These are phyloP conservation scores for Collybia sordida DNA, from an alignment of 768 basidiomycete species.

Conservation along the genomic window DNA sequence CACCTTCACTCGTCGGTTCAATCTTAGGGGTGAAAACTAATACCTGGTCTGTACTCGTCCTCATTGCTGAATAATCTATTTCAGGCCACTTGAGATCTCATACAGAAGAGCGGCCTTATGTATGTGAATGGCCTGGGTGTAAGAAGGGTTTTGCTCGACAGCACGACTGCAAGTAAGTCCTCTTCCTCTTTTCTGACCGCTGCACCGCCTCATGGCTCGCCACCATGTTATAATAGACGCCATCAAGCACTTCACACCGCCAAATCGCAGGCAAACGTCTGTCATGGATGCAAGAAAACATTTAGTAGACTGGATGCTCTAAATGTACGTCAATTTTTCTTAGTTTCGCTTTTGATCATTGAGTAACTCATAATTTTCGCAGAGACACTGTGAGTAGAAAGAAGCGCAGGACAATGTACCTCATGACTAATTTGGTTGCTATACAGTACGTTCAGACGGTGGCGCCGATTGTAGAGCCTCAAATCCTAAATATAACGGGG, in stretches of 20 bases:
- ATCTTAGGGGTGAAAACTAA: slow-evolving; percentile 63
- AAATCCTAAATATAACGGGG: slow-evolving; percentile 35
- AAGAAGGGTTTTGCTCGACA: slow-evolving; percentile 94
- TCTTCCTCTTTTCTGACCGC: not conserved
- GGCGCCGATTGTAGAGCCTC: slow-evolving; percentile 71
- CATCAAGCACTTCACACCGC: slow-evolving; percentile 89
- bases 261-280: slow-evolving; percentile 81
- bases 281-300: slow-evolving; percentile 90
- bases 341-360: slow-evolving; percentile 15
- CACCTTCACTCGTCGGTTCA: slow-evolving; percentile 95
- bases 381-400: slow-evolving; percentile 80
- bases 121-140: slow-evolving; percentile 92
- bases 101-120: slow-evolving; percentile 92
- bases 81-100: slow-evolving; percentile 91
- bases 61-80: slow-evolving; percentile 6
- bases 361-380: slow-evolving; percentile 23
- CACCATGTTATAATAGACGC: slow-evolving; percentile 45
- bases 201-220: no score
- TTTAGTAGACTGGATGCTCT: slow-evolving; percentile 93
- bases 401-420: slow-evolving; percentile 10
- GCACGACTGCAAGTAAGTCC: slow-evolving; percentile 92
- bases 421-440: slow-evolving; percentile 19
- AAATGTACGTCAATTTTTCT: slow-evolving; percentile 84
- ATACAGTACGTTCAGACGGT: slow-evolving; percentile 78
- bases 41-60: slow-evolving; percentile 1